A percentile compares a stretch with the other conserved stretches of the same genome.
These are phyloP conservation scores for Elaeagnus macrophylla DNA, from an alignment of 306 rosid genomes.

Conservation along the genomic window DNA sequence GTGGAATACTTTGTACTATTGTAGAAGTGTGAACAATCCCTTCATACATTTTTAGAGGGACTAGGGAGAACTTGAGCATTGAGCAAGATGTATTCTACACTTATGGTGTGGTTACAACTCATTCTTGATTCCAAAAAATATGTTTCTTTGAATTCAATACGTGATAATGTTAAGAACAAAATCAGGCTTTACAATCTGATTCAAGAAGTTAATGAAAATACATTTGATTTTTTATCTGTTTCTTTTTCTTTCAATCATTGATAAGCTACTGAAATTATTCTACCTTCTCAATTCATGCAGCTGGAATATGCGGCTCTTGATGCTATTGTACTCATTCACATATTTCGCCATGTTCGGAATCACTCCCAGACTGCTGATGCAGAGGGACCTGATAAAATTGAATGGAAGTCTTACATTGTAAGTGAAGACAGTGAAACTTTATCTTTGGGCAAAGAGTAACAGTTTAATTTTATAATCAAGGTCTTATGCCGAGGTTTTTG, in stretches of 20 bases:
- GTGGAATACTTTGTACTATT: background rate
- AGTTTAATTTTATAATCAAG: too few relatives aligned
- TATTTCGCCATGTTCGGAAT: slow-evolving; percentile 57
- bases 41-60: background rate
- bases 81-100: background rate
- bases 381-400: slow-evolving; percentile 32
- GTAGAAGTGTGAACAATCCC: background rate
- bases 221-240: slow-evolving; percentile 2
- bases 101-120: background rate
- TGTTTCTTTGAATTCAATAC: background rate
- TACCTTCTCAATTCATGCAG: slow-evolving; percentile 33
- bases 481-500: too few relatives aligned
- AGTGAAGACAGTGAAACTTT: slow-evolving; percentile 23
- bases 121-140: background rate
- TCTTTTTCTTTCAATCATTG: too few relatives aligned
- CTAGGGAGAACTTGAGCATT: background rate
- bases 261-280: slow-evolving; percentile 13
- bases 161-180: background rate
- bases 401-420: slow-evolving; percentile 83
- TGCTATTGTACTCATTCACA: slow-evolving; percentile 79
- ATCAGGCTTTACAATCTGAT: background rate
- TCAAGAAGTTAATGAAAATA: background rate
- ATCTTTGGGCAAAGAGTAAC: too few relatives aligned
- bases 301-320: slow-evolving; percentile 95
- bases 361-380: slow-evolving; percentile 38